phyloP scores from a whole-genome alignment of 2,329 filamentous ascomycete species.

The Alternaria infectoria region DNA sequence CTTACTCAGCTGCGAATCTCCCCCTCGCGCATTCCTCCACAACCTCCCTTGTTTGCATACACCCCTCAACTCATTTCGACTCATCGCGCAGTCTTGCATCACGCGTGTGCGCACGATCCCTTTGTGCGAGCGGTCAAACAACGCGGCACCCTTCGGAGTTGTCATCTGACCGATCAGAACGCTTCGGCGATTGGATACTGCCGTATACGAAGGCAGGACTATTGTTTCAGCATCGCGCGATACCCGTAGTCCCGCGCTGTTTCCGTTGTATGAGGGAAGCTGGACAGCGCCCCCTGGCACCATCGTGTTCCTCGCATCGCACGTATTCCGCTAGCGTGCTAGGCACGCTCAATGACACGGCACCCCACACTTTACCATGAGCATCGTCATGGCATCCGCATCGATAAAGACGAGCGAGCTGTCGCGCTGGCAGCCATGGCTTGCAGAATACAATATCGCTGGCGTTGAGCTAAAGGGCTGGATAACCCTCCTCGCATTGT shows the following conservation, averaged over 20 bases:
- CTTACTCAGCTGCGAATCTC: slow-evolving; percentile 3
- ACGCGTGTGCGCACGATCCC: neutral
- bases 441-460: neutral
- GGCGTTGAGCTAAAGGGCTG: neutral
- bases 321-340: neutral
- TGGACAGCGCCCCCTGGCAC: neutral
- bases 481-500: slow-evolving; percentile 12
- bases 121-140: neutral
- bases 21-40: neutral
- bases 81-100: neutral
- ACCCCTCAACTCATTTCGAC: neutral
- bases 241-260: neutral
- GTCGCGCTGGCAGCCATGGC: neutral
- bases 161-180: neutral
- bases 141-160: neutral
- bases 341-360: neutral
- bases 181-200: neutral
- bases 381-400: neutral
- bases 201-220: neutral
- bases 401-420: neutral
- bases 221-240: neutral
- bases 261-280: neutral
- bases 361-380: neutral
- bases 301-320: neutral
- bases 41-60: neutral